Percentiles rank a stretch among this genome's conserved stretches.
phyloP scores from a whole-genome alignment of 441 rosid species.

The Pelargonium myrrhifolium region DNA sequence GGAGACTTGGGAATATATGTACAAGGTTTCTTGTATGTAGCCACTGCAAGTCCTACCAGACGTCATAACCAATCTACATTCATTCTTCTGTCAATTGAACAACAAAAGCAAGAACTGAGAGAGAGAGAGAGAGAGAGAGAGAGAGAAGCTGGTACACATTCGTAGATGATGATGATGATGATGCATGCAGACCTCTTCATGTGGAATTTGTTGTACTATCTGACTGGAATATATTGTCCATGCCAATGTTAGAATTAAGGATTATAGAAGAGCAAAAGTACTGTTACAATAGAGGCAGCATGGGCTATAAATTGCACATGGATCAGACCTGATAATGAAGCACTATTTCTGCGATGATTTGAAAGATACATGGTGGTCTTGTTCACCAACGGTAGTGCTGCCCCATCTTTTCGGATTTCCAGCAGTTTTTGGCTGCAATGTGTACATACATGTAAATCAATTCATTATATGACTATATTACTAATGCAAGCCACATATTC shows the following conservation, averaged over 20 bases:
- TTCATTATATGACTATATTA: too few species aligned
- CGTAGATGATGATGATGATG: neutral
- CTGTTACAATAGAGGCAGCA: slow-evolving; percentile 19
- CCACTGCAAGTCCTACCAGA: neutral
- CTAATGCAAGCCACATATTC: too few species aligned
- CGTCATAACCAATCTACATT: neutral
- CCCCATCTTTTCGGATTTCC: slow-evolving; percentile 61
- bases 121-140: too few species aligned
- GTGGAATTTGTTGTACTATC: slow-evolving; percentile 16
- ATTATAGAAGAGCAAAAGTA: slow-evolving; percentile 23
- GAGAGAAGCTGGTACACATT: neutral
- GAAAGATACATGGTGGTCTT: slow-evolving; percentile 52
- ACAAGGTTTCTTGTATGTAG: neutral
- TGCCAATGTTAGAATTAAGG: slow-evolving; percentile 29
- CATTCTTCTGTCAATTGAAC: neutral
- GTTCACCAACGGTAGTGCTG: slow-evolving; percentile 59
- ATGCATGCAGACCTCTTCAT: slow-evolving; percentile 8
- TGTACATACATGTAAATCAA: neutral
- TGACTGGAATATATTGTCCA: slow-evolving; percentile 31
- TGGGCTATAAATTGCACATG: slow-evolving; percentile 15
- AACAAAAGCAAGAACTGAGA: neutral
- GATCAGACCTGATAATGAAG: slow-evolving; percentile 31
- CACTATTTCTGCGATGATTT: slow-evolving; percentile 24
- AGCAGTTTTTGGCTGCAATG: slow-evolving; percentile 56
- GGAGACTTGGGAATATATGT: neutral